Base-by-base conservation (phyloP, 768 basidiomycete genomes). In the Lanmaoa pseudosensibilis region DNA sequence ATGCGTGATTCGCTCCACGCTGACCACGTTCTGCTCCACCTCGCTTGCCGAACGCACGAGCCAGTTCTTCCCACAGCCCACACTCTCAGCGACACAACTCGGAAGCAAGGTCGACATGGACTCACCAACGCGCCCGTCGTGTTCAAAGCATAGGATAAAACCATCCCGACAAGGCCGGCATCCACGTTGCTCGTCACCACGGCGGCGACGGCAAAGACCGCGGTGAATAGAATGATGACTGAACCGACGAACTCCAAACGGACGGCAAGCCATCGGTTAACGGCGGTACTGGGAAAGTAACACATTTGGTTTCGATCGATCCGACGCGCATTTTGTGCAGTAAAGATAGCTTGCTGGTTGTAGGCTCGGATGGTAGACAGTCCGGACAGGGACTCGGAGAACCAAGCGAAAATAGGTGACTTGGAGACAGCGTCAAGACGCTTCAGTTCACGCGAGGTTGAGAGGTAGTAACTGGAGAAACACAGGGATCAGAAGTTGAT, bases 361-460 rank as follows among this genome's bases (percentile, higher is more conserved):
- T 88, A 94, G 0, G 91, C 90, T 0, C 92, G 83, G 62, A 95
- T 94, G 3, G 91, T 94, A 1, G 90, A 85, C 37, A 92, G 71
- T 7, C 93, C 93, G 4, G 82, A 79, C 37, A 86, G 73, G 3
- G 83, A 87, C 68, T 92, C 91, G 2, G 88, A 88, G 68, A 92
- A 92, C 86, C 87, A 90, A 0, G 87, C 88, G 70, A 96, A 95
- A 56, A 98, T 92, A 1, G 95, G 94, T 0, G 91, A 92, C 38
- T 90, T 86, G 6, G 92, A 92, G 25, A 92, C 87, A 1, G 93
- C 89, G 61, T 94, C 92, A 15, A 95, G 78, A 15, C 92, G 89
- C 69, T 94, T 93, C 25, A 94, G 79, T 69, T 94, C 92, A 25
- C 92, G 85, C 1, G 88, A 91, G 0, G 92, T 93, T 4, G 90